Evolutionary conservation across 1,284 basidiomycete species (phyloP).

Genomic region (Mycena sp.): DNA sequence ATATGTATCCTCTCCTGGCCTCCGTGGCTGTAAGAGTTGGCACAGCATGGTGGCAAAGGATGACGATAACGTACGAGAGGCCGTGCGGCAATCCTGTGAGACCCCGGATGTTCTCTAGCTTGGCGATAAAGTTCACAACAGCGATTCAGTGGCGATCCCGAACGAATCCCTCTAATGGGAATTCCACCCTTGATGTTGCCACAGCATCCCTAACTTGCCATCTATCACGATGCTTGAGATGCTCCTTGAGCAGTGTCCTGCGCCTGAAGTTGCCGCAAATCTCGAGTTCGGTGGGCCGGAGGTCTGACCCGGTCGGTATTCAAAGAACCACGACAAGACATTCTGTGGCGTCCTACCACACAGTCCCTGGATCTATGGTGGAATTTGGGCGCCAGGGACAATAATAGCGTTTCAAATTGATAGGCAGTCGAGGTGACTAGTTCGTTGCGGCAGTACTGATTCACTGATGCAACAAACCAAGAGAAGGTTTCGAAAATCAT

Average conservation of each 20-base stretch:
- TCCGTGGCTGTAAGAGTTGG: slow-evolving; percentile 17
- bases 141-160: background rate
- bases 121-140: slow-evolving; percentile 16
- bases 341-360: background rate
- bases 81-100: slow-evolving; percentile 25
- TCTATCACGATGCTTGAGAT: slow-evolving; percentile 19
- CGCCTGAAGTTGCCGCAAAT: background rate
- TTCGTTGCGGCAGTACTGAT: slow-evolving; percentile 20
- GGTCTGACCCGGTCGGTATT: slow-evolving; percentile 1
- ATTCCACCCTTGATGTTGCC: slow-evolving; percentile 24
- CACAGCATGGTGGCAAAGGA: slow-evolving; percentile 27
- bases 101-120: slow-evolving; percentile 9
- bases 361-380: background rate
- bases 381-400: slow-evolving; percentile 6
- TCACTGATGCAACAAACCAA: slow-evolving; percentile 12
- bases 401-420: slow-evolving; percentile 9
- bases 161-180: too few species aligned
- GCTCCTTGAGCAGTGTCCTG: slow-evolving; percentile 1
- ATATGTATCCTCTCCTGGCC: slow-evolving; percentile 26
- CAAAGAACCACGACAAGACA: background rate
- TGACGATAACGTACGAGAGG: slow-evolving; percentile 25
- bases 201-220: slow-evolving; percentile 17
- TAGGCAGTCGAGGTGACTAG: background rate
- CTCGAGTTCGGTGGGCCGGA: background rate
- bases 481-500: background rate